phyloP scores from a whole-genome alignment of 2,329 filamentous ascomycete genomes.

The Ciborinia camelliae region DNA sequence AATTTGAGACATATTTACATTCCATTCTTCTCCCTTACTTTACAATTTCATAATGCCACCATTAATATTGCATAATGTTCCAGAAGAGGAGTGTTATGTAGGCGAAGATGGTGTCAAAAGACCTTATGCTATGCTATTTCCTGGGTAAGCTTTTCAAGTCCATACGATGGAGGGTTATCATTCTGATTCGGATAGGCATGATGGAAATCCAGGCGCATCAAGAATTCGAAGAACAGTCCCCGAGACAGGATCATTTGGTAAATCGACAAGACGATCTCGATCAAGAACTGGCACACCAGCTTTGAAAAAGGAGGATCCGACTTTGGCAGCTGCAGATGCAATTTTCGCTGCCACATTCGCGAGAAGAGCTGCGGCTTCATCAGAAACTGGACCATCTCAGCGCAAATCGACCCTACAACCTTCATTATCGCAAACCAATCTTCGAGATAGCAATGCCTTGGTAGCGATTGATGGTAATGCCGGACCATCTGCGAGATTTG shows the following conservation, averaged over 20 bases:
- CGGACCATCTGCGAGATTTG: constrained; percentile 29
- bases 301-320: constrained; percentile 54
- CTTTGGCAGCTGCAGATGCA: constrained; percentile 58
- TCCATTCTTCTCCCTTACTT: constrained; percentile 17
- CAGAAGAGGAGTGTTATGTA: constrained; percentile 63
- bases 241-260: constrained; percentile 63
- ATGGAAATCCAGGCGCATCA: constrained; percentile 47
- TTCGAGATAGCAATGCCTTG: constrained; percentile 38
- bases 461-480: constrained; percentile 32
- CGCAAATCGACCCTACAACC: constrained; percentile 35
- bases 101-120: constrained; percentile 63
- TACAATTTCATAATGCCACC: constrained; percentile 51
- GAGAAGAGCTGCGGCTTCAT: constrained; percentile 38
- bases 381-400: constrained; percentile 35
- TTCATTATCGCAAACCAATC: constrained; percentile 38
- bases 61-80: constrained; percentile 65
- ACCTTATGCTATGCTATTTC: constrained; percentile 64
- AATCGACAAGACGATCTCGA: constrained; percentile 61
- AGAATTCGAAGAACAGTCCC: constrained; percentile 53
- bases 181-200: constrained; percentile 44
- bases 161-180: constrained; percentile 13
- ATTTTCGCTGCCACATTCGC: constrained; percentile 59
- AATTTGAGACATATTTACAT: constrained; percentile 13
- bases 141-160: constrained; percentile 49
- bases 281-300: constrained; percentile 57